Evolutionary conservation across 1,284 basidiomycete species (phyloP).

Genomic region (Ceratobasidium sp.): DNA sequence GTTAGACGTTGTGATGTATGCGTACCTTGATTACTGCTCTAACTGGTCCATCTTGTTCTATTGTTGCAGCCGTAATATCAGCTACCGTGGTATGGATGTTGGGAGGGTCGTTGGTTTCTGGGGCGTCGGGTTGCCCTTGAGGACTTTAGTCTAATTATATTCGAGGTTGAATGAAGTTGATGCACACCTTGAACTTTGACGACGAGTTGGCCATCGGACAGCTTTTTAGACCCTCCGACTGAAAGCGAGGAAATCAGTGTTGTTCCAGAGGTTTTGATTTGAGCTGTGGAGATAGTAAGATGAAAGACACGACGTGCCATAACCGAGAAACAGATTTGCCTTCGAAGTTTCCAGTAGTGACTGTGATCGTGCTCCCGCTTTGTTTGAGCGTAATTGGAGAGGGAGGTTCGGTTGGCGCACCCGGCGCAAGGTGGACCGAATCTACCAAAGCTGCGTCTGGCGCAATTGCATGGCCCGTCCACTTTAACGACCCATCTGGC

Average conservation of each 20-base stretch:
- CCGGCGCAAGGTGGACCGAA: constrained; percentile 49
- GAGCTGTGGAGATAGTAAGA: constrained; percentile 43
- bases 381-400: constrained; percentile 51
- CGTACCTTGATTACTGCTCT: constrained; percentile 54
- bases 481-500: constrained; percentile 56
- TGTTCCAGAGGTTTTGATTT: constrained; percentile 52
- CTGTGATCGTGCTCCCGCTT: constrained; percentile 46
- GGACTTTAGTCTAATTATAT: constrained; percentile 44
- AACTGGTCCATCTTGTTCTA: constrained; percentile 56
- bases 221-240: constrained; percentile 48
- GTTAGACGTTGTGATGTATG: not conserved
- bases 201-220: constrained; percentile 50
- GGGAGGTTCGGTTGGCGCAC: constrained; percentile 52
- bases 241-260: constrained; percentile 50
- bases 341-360: constrained; percentile 53
- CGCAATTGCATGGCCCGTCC: constrained; percentile 55
- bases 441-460: constrained; percentile 48
- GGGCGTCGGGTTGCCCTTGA: constrained; percentile 48
- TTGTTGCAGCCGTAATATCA: constrained; percentile 49
- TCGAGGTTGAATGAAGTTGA: not conserved
- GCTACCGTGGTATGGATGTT: constrained; percentile 46
- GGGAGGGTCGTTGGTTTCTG: constrained; percentile 43
- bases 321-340: constrained; percentile 44
- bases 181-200: constrained; percentile 52
- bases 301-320: not conserved